phyloP scores from a whole-genome alignment of 306 rosid genomes.

The Cicer yamashitae region DNA sequence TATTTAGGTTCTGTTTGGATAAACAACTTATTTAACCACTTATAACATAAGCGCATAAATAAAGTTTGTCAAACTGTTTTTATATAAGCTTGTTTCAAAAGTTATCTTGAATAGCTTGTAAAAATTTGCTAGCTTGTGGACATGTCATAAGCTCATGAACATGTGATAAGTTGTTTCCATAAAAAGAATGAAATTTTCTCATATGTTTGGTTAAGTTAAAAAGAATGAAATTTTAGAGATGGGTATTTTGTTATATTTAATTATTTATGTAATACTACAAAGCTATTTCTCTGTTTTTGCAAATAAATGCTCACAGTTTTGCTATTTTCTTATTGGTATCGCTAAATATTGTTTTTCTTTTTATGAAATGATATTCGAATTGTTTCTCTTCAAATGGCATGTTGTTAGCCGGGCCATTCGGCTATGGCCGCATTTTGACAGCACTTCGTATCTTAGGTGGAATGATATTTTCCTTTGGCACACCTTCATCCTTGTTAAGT shows the following conservation, averaged over 20 bases:
- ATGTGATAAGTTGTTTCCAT: too few relatives aligned
- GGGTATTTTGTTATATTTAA: not conserved
- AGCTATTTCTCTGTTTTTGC: not conserved
- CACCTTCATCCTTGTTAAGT: not conserved
- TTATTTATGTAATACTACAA: not conserved
- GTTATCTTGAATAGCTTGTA: too few relatives aligned
- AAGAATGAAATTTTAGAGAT: not conserved
- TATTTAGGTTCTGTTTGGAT: too few relatives aligned
- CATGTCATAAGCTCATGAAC: too few relatives aligned
- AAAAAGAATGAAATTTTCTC: not conserved
- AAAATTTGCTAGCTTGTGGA: too few relatives aligned
- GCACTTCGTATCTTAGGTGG: not conserved
- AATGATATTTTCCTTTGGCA: not conserved
- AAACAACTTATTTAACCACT: too few relatives aligned
- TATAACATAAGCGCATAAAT: too few relatives aligned
- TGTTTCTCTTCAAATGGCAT: not conserved
- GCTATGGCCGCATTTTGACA: not conserved
- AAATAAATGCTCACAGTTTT: slow-evolving; percentile 3
- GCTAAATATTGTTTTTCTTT: not conserved
- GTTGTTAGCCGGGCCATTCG: not conserved
- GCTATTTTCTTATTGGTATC: not conserved
- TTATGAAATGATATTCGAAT: not conserved
- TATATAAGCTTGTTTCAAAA: too few relatives aligned
- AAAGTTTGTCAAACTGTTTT: too few relatives aligned
- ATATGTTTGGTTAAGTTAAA: not conserved